Conservation (phyloP, 2,329 filamentous ascomycete genomes). For the Incumbomyces lentus region DNA sequence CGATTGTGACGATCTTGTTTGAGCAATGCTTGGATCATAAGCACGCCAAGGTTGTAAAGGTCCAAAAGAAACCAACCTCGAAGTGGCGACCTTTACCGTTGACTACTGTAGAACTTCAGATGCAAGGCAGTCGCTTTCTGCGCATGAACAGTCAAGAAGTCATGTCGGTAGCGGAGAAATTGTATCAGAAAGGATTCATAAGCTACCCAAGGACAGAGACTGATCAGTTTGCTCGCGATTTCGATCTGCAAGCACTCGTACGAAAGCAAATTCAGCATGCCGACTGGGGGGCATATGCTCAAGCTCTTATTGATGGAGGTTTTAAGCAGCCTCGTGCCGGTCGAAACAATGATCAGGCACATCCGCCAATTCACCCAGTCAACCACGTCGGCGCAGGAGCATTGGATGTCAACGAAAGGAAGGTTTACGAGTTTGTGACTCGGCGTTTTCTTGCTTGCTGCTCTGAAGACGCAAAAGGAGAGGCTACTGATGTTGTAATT, state of each 20-base stretch:
- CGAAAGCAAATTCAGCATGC: slow-evolving; percentile 71
- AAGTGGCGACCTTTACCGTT: slow-evolving; percentile 91
- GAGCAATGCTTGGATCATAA: slow-evolving; percentile 73
- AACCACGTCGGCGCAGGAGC: slow-evolving; percentile 59
- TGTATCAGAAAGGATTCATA: slow-evolving; percentile 93
- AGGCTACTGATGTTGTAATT: slow-evolving; percentile 75
- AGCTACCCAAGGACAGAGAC: slow-evolving; percentile 97
- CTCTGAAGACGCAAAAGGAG: slow-evolving; percentile 82
- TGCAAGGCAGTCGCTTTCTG: slow-evolving; percentile 80
- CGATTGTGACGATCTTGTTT: slow-evolving; percentile 68
- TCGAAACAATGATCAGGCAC: slow-evolving; percentile 86
- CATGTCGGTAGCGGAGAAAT: slow-evolving; percentile 72
- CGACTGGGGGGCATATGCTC: slow-evolving; percentile 73
- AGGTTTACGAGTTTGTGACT: slow-evolving; percentile 84
- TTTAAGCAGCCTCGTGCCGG: slow-evolving; percentile 77
- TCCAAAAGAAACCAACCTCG: slow-evolving; percentile 80
- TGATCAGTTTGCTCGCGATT: slow-evolving; percentile 83
- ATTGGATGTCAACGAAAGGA: slow-evolving; percentile 58
- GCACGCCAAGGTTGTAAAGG: slow-evolving; percentile 68
- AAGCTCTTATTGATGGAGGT: slow-evolving; percentile 49
- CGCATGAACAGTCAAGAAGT: slow-evolving; percentile 84
- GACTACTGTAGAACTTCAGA: slow-evolving; percentile 93
- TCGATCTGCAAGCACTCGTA: slow-evolving; percentile 69
- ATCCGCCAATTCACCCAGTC: slow-evolving; percentile 93
- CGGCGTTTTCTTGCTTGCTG: slow-evolving; percentile 91